Evolutionary conservation across 129 eudicot genomes (phyloP).

Genomic region (Artemisia annua): DNA sequence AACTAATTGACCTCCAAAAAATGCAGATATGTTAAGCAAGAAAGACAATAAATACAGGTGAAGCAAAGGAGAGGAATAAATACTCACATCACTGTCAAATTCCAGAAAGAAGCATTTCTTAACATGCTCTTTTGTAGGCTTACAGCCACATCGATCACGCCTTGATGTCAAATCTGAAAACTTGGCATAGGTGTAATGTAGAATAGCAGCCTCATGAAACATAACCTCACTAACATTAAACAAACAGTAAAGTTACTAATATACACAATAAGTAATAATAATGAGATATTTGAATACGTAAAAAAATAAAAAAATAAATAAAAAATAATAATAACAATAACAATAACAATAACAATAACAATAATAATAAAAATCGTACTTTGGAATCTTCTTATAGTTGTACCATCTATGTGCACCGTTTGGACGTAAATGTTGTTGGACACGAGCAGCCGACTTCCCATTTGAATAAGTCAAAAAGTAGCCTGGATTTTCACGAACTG

Average conservation of each 20-base stretch:
- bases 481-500: constrained; percentile 63
- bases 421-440: constrained; percentile 72
- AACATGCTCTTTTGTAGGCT: constrained; percentile 56
- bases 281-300: not conserved
- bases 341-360: no score
- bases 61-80: not conserved
- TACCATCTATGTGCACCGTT: constrained; percentile 81
- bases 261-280: not conserved
- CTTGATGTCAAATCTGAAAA: constrained; percentile 82
- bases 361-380: no score
- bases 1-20: constrained; percentile 11
- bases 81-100: constrained; percentile 78
- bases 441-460: constrained; percentile 69
- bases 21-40: not conserved
- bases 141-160: constrained; percentile 82
- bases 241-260: constrained; percentile 9
- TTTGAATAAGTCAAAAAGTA: constrained; percentile 76
- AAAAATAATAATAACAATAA: no score
- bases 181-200: constrained; percentile 71
- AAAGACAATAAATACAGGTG: not conserved
- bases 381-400: constrained; percentile 67
- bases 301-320: no score
- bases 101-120: constrained; percentile 35
- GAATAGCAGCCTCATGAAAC: constrained; percentile 66
- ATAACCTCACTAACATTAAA: constrained; percentile 47